Conservation (phyloP, 352 stramenopile species). For the Blastocystis sp. region DNA sequence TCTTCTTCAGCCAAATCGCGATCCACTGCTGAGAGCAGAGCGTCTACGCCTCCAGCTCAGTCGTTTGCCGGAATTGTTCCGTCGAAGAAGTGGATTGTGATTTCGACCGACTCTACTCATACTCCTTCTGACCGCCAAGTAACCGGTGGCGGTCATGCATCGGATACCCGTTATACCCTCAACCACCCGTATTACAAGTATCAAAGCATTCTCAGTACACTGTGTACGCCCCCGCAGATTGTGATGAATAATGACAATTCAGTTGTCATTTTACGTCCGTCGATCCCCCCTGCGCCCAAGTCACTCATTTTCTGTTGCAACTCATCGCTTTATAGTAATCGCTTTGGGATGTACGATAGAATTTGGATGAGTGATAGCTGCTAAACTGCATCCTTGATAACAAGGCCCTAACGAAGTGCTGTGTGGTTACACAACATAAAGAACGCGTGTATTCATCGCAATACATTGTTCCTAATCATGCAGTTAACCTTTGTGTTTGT, state of each 20-base stretch:
- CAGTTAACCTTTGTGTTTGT: neutral
- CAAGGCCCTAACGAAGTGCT: too few relatives aligned
- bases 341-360: slow-evolving; percentile 55
- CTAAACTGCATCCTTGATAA: neutral
- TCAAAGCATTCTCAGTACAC: slow-evolving; percentile 36
- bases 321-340: slow-evolving; percentile 23
- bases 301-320: slow-evolving; percentile 63
- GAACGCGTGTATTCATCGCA: too few relatives aligned
- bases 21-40: neutral
- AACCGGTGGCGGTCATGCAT: neutral
- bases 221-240: slow-evolving; percentile 53
- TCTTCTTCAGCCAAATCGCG: neutral
- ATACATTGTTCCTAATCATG: too few relatives aligned
- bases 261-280: slow-evolving; percentile 6
- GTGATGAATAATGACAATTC: slow-evolving; percentile 26
- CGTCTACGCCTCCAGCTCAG: neutral
- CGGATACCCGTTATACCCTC: slow-evolving; percentile 27
- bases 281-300: slow-evolving; percentile 42
- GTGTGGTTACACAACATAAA: too few relatives aligned
- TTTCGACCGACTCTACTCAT: slow-evolving; percentile 8
- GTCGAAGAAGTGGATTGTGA: slow-evolving; percentile 38
- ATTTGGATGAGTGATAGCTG: slow-evolving; percentile 20
- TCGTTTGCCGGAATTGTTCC: slow-evolving; percentile 25
- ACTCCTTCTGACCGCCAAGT: neutral
- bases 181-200: slow-evolving; percentile 65